These are phyloP conservation scores for Cyclocybe cylindracea DNA, from an alignment of 768 basidiomycete genomes.

Conservation along the genomic window DNA sequence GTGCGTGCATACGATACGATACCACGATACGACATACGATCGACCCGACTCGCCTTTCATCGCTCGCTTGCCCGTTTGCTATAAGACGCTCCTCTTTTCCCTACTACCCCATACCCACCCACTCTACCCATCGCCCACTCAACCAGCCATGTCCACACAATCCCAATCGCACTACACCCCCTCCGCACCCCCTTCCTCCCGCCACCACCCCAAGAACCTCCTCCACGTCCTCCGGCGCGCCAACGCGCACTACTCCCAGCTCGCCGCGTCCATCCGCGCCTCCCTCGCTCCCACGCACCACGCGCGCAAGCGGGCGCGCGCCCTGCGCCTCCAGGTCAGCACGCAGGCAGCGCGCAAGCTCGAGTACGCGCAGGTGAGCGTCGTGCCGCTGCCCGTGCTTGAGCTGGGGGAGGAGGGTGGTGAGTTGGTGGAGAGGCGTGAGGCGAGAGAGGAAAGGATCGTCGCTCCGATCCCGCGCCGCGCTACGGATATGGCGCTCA, in stretches of 20 bases:
- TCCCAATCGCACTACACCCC: conserved; percentile 8
- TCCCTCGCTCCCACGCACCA: conserved; percentile 38
- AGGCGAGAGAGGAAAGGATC: not conserved
- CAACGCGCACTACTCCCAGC: conserved; percentile 39
- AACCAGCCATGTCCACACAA: conserved; percentile 7
- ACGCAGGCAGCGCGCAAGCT: conserved; percentile 40
- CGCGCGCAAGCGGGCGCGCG: conserved; percentile 47
- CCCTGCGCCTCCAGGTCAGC: conserved; percentile 46
- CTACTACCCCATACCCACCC: conserved; percentile 2
- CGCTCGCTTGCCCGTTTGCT: not conserved
- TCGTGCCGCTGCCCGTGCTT: conserved; percentile 22
- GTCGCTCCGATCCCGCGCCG: not conserved
- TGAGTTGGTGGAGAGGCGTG: not conserved
- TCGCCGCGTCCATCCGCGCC: conserved; percentile 40
- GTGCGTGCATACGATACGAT: conserved; percentile 27
- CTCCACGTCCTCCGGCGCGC: conserved; percentile 40
- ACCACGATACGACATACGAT: not conserved
- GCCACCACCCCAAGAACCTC: conserved; percentile 36
- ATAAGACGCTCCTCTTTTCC: conserved; percentile 2
- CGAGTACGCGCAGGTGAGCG: conserved; percentile 39
- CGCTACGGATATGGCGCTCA: not conserved
- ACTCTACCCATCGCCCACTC: not conserved
- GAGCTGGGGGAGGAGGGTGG: conserved; percentile 11
- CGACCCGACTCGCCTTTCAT: not conserved
- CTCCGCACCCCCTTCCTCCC: conserved; percentile 15